Base-by-base conservation (phyloP, 1,139 yeast species). In the Hansenula sp. region DNA sequence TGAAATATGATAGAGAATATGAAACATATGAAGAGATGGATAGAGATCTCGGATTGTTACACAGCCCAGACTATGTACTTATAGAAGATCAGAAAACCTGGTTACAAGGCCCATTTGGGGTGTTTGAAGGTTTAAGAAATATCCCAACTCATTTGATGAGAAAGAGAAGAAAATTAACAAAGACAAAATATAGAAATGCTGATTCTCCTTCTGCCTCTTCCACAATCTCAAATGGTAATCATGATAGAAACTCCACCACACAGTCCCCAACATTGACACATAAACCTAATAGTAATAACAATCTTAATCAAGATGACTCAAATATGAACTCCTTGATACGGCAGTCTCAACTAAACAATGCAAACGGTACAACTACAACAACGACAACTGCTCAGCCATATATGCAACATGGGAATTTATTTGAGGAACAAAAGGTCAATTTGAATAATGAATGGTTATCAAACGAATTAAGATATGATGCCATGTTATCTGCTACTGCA, bases 11-110 rank as follows among this genome's bases (percentile, higher is more conserved):
- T 3, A 68, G 73, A 64, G 77, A 76, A 42, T 89, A 88, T 59
- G 76, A 76, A 41, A 77, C 81, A 12, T 88, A 90, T 58, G 90
- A 86, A 38, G 96, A 87, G 35, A 83, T 90, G 82, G 96, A 89
- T 59, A 68, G 71, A 38, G 90, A 86, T 54, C 67, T 90, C 41
- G 75, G 80, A 8, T 66, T 74, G 11, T 66, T 89, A 28, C 87
- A 86, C 54, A 67, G 76, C 28, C 78, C 84, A 5, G 70, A 72
- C 10, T 59, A 62, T 31, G 55, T 59, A 1, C 70, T 69, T 43
- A 62, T 76, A 41, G 70, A 67, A 1, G 67, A 66, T 28, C 70
- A 71, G 3, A 73, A 74, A 46, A 83, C 94, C 0, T 74, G 78
- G 64, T 60, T 77, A 13, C 65, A 77, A 42, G 96, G 96, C 0